phyloP scores from a whole-genome alignment of 2,329 filamentous ascomycete species.

The Dichotomopilus funicola region DNA sequence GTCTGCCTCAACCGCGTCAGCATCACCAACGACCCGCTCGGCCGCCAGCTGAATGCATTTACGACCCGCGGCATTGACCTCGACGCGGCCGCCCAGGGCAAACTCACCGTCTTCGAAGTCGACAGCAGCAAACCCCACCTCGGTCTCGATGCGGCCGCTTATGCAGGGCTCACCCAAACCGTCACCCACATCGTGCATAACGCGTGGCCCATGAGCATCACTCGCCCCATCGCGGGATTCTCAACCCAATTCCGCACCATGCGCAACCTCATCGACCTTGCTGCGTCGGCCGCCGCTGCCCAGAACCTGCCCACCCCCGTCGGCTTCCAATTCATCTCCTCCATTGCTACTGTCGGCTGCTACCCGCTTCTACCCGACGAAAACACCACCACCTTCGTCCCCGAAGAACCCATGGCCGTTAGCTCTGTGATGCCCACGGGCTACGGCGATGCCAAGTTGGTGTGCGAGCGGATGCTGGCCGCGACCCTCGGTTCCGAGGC shows the following conservation, averaged over 20 bases:
- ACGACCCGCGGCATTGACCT: constrained; percentile 19
- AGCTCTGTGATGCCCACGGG: constrained; percentile 38
- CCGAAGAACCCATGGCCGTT: constrained; percentile 37
- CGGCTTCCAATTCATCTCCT: constrained; percentile 38
- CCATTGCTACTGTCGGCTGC: constrained; percentile 34
- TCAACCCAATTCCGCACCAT: constrained; percentile 40
- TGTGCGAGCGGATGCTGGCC: constrained; percentile 45
- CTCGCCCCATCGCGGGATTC: constrained; percentile 33
- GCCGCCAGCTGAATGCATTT: constrained; percentile 29
- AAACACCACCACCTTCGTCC: constrained; percentile 26
- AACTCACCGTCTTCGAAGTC: constrained; percentile 36
- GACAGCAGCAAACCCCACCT: constrained; percentile 37
- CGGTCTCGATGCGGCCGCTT: constrained; percentile 35
- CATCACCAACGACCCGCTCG: constrained; percentile 11
- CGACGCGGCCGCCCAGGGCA: constrained; percentile 19
- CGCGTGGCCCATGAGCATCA: constrained; percentile 45
- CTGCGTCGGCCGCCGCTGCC: neutral
- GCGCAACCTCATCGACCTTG: constrained; percentile 42
- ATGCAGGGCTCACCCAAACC: constrained; percentile 30
- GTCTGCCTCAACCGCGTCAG: constrained; percentile 42
- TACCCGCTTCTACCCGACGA: constrained; percentile 12
- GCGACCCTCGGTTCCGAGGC: constrained; percentile 39
- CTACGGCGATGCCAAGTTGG: constrained; percentile 47
- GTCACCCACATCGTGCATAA: constrained; percentile 34
- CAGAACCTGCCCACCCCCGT: constrained; percentile 8